Conservation (phyloP, 306 rosid genomes). For the Prunus padus region DNA sequence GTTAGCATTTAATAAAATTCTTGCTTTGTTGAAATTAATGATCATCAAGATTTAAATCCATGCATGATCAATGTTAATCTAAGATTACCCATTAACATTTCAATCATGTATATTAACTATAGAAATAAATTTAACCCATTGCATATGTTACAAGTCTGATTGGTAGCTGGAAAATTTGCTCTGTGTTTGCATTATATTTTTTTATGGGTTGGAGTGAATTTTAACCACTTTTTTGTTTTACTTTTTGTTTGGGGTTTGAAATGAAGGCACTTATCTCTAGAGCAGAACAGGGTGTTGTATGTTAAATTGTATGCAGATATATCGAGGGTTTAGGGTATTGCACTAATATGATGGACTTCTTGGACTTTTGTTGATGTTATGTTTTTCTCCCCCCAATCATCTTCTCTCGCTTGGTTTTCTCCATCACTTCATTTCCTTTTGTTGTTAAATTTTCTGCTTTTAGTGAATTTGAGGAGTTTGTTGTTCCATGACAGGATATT, state of each 20-base stretch:
- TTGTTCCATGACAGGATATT: too few species aligned
- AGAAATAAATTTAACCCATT: too few species aligned
- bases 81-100: neutral
- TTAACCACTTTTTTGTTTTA: neutral
- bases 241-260: conserved; percentile 1
- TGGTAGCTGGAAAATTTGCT: conserved; percentile 13
- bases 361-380: too few species aligned
- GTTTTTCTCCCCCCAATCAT: too few species aligned
- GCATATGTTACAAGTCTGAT: conserved; percentile 1
- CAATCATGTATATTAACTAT: too few species aligned
- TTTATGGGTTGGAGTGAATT: conserved; percentile 1
- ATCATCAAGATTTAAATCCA: neutral
- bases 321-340: too few species aligned
- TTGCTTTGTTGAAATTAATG: neutral
- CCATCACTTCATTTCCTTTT: too few species aligned
- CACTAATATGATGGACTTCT: too few species aligned
- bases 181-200: neutral
- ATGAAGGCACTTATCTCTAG: conserved; percentile 91
- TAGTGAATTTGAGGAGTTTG: too few species aligned
- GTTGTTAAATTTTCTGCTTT: too few species aligned
- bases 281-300: conserved; percentile 73
- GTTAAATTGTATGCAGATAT: conserved; percentile 83
- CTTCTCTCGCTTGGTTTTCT: too few species aligned
- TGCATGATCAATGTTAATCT: too few species aligned
- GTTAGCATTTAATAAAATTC: neutral